Conservation (phyloP, 2,329 filamentous ascomycete genomes). For the Verruconis gallopava region DNA sequence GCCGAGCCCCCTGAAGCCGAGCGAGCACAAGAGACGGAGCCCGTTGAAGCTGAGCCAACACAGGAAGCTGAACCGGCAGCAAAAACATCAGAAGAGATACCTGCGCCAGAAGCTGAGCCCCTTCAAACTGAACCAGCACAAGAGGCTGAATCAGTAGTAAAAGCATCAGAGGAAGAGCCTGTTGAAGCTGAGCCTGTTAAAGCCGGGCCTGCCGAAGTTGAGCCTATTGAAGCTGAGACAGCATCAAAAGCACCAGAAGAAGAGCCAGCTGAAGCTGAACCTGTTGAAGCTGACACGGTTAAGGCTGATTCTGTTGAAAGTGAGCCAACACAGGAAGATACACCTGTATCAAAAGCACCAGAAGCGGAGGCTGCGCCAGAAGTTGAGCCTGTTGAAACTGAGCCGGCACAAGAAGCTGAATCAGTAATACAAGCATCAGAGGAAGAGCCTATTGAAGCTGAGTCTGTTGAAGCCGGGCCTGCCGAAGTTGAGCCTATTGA, state of each 20-base stretch:
- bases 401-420: not conserved
- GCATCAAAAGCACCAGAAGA: too few relatives aligned
- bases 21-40: too few relatives aligned
- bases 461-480: not conserved
- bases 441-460: not conserved
- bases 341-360: too few relatives aligned
- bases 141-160: not conserved
- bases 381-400: not conserved
- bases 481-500: not conserved
- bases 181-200: too few relatives aligned
- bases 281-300: too few relatives aligned
- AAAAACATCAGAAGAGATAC: not conserved
- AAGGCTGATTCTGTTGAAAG: too few relatives aligned
- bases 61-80: not conserved
- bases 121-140: not conserved
- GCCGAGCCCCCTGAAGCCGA: not conserved
- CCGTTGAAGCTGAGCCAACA: not conserved
- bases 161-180: too few relatives aligned
- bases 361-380: not conserved
- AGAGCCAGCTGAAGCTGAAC: too few relatives aligned
- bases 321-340: too few relatives aligned
- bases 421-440: not conserved
- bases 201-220: too few relatives aligned
- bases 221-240: too few relatives aligned
- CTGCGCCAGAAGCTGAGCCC: not conserved